Evolutionary conservation across 1,284 basidiomycete genomes (phyloP).

Genomic region (Mycena citricolor): DNA sequence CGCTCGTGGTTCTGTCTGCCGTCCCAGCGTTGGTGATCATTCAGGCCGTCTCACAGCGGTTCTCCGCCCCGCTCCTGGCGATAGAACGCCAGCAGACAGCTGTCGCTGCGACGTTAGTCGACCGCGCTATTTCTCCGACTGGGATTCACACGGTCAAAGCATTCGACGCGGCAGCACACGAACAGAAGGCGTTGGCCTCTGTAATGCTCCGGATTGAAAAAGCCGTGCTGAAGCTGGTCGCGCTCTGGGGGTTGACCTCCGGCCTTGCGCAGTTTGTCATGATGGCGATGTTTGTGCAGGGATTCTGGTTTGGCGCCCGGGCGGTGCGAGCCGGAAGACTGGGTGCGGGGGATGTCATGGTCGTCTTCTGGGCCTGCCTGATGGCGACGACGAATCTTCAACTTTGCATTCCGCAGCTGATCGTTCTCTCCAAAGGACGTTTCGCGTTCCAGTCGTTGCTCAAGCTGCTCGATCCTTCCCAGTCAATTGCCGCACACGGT

Average conservation of each 20-base stretch:
- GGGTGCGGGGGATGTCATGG: slow-evolving; percentile 80
- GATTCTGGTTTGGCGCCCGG: slow-evolving; percentile 93
- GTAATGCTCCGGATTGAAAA: slow-evolving; percentile 49
- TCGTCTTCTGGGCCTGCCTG: slow-evolving; percentile 95
- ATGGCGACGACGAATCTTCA: slow-evolving; percentile 87
- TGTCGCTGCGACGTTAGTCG: slow-evolving; percentile 74
- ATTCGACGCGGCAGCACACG: slow-evolving; percentile 80
- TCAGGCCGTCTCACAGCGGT: slow-evolving; percentile 59
- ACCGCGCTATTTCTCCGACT: slow-evolving; percentile 67
- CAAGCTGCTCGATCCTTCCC: slow-evolving; percentile 56
- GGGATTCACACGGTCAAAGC: slow-evolving; percentile 90
- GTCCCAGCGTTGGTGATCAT: slow-evolving; percentile 71
- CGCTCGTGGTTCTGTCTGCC: slow-evolving; percentile 78
- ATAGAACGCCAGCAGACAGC: slow-evolving; percentile 48
- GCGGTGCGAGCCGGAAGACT: slow-evolving; percentile 75
- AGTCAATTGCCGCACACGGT: too few relatives aligned
- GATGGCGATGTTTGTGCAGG: slow-evolving; percentile 93
- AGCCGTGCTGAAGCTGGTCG: slow-evolving; percentile 57
- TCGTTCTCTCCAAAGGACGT: slow-evolving; percentile 85
- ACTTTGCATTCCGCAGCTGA: slow-evolving; percentile 79
- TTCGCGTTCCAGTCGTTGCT: slow-evolving; percentile 75
- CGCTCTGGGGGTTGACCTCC: slow-evolving; percentile 76
- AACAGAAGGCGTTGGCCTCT: slow-evolving; percentile 48
- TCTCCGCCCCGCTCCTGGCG: slow-evolving; percentile 56
- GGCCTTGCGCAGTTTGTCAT: slow-evolving; percentile 76